Conservation (phyloP, 225 moss, liverwort and hornwort species). For the Pseudoscleropodium purum region DNA sequence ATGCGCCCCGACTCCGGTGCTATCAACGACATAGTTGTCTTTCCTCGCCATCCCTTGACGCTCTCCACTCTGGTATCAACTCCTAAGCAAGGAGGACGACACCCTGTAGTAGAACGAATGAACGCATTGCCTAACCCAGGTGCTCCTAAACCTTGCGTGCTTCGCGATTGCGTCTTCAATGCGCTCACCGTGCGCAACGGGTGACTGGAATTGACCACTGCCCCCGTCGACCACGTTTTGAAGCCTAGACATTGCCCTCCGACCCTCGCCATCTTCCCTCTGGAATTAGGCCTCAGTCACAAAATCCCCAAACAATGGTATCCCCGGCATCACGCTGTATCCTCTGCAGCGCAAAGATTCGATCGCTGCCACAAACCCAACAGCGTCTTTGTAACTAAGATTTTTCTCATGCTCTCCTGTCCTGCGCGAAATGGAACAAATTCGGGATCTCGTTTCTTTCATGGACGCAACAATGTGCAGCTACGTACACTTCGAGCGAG, state of each 20-base stretch:
- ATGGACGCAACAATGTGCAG: not conserved
- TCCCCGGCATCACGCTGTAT: not conserved
- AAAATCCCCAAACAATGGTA: not conserved
- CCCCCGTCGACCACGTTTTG: not conserved
- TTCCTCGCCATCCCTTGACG: not conserved
- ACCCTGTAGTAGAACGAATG: not conserved
- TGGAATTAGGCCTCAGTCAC: not conserved
- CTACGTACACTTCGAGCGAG: not conserved
- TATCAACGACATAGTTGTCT: constrained; percentile 44
- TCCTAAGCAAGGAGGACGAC: not conserved
- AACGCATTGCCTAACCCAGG: not conserved
- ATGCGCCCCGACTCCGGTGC: constrained; percentile 49
- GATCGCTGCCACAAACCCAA: not conserved
- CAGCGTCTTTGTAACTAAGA: not conserved
- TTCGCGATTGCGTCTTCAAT: not conserved
- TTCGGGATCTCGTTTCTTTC: not conserved
- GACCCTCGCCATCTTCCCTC: not conserved
- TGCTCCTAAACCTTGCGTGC: not conserved
- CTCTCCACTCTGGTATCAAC: not conserved
- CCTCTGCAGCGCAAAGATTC: not conserved
- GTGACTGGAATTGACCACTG: not conserved
- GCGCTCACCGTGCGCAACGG: not conserved
- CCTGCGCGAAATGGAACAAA: not conserved
- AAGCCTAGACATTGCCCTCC: not conserved
- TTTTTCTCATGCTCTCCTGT: not conserved